Conservation (phyloP, 1,284 basidiomycete species). For the Psilocybe mexicana region DNA sequence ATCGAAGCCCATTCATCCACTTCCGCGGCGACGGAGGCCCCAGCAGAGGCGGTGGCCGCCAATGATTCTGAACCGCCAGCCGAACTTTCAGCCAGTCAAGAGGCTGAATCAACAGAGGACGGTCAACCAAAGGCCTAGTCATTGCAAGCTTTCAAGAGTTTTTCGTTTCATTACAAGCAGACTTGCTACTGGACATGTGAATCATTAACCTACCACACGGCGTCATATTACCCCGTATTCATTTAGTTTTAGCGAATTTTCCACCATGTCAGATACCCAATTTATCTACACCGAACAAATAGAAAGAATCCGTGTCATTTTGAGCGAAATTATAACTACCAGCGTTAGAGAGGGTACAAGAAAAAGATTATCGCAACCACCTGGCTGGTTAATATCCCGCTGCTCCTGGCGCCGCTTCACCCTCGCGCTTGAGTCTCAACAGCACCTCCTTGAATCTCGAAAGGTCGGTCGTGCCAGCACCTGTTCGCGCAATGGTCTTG, state of each 20-base stretch:
- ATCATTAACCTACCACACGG: too few relatives aligned
- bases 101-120: background rate
- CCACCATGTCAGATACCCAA: background rate
- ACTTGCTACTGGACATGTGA: too few relatives aligned
- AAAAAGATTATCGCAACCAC: background rate
- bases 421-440: slow-evolving; percentile 84
- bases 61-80: background rate
- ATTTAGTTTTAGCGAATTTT: too few relatives aligned
- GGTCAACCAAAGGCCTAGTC: slow-evolving; percentile 8
- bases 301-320: background rate
- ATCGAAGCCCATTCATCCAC: slow-evolving; percentile 42
- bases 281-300: background rate
- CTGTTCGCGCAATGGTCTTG: slow-evolving; percentile 90
- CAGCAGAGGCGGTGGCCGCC: background rate
- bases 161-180: too few relatives aligned
- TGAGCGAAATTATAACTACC: slow-evolving; percentile 10
- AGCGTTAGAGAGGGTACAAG: slow-evolving; percentile 7
- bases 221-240: too few relatives aligned
- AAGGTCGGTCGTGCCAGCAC: slow-evolving; percentile 88
- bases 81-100: background rate
- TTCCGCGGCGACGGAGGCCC: slow-evolving; percentile 1
- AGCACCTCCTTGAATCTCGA: slow-evolving; percentile 91
- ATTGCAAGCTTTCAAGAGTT: too few relatives aligned
- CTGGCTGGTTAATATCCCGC: slow-evolving; percentile 71
- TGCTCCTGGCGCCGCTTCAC: slow-evolving; percentile 88